Percentiles rank a stretch among this genome's conserved stretches.
These are phyloP conservation scores for Singerocomus inundabilis DNA, from an alignment of 1,284 basidiomycete genomes.

Conservation along the genomic window DNA sequence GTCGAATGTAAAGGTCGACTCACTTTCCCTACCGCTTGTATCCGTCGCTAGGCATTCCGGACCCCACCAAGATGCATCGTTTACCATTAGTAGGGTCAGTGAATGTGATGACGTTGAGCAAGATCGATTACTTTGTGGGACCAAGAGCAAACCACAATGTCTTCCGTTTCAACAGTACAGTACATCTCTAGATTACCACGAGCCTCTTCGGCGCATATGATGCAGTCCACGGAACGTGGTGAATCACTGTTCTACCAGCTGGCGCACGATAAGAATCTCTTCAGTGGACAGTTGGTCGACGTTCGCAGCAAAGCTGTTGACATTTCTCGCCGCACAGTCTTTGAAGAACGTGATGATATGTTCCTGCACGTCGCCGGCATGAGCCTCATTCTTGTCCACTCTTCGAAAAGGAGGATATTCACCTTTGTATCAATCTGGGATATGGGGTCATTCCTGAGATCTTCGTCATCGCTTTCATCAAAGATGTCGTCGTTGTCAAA, in stretches of 20 bases:
- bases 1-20: no score
- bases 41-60: neutral
- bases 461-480: constrained; percentile 77
- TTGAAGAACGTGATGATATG: constrained; percentile 69
- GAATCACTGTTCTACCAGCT: constrained; percentile 43
- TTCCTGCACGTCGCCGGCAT: constrained; percentile 41
- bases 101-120: neutral
- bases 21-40: neutral
- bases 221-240: neutral
- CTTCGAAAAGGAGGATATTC: constrained; percentile 20
- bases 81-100: no score
- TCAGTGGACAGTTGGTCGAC: constrained; percentile 66
- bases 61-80: no score
- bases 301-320: constrained; percentile 61
- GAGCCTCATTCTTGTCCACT: neutral
- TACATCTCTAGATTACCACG: constrained; percentile 13
- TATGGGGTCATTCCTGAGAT: constrained; percentile 83
- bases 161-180: constrained; percentile 1
- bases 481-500: constrained; percentile 73
- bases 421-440: constrained; percentile 89
- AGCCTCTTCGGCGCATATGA: neutral
- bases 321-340: constrained; percentile 66
- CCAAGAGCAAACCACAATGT: neutral
- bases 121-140: neutral
- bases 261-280: constrained; percentile 66